Evolutionary conservation across 805 yeast genomes (phyloP).

Genomic region (Schizosaccharomyces osmophilus): DNA sequence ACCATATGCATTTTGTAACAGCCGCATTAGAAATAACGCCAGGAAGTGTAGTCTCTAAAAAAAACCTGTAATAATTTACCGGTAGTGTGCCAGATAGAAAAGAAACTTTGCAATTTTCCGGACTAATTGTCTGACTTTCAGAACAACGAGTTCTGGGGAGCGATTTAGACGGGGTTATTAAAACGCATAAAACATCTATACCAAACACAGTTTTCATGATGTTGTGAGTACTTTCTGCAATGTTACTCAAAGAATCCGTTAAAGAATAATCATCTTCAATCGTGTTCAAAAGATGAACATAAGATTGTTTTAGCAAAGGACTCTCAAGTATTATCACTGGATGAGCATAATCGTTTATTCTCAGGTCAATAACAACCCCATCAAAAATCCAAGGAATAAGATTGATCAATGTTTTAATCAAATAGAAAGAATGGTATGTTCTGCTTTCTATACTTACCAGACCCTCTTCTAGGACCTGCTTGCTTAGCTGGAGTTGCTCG

Average conservation of each 20-base stretch:
- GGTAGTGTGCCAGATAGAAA: constrained; percentile 56
- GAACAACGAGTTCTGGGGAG: constrained; percentile 63
- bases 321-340: constrained; percentile 75
- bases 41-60: constrained; percentile 34
- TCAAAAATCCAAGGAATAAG: constrained; percentile 64
- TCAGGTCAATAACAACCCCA: constrained; percentile 73
- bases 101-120: constrained; percentile 52
- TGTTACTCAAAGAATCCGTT: constrained; percentile 18
- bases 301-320: constrained; percentile 20
- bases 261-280: neutral
- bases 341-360: constrained; percentile 51
- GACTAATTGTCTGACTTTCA: constrained; percentile 81
- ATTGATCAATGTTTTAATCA: constrained; percentile 60
- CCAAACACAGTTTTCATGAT: constrained; percentile 33
- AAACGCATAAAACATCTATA: constrained; percentile 55
- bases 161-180: constrained; percentile 55
- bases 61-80: constrained; percentile 60
- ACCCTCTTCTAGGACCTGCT: constrained; percentile 21
- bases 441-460: constrained; percentile 12
- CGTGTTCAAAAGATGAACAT: constrained; percentile 9
- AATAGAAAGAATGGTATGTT: constrained; percentile 71
- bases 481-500: constrained; percentile 62
- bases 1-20: constrained; percentile 62
- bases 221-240: constrained; percentile 24
- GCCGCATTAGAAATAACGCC: constrained; percentile 24